Evolutionary conservation across 2,329 filamentous ascomycete genomes (phyloP).

Genomic region (Pseudocercospora fijiensis): DNA sequence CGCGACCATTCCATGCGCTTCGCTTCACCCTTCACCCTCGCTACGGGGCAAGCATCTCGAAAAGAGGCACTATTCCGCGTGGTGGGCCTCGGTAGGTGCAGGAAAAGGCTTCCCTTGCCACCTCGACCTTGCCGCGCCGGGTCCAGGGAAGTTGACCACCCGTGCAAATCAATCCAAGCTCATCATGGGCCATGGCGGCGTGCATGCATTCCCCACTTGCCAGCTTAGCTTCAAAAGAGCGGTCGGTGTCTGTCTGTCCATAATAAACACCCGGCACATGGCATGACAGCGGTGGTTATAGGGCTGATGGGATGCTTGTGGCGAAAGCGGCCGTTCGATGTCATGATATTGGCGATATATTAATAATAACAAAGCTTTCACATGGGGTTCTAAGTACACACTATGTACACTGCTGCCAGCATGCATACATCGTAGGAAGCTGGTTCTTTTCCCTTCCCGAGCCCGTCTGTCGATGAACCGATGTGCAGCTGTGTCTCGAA

Average conservation of each 20-base stretch:
- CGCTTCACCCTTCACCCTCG: not conserved
- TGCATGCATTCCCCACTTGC: conserved; percentile 2
- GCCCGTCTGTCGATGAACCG: not conserved
- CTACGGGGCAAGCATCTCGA: not conserved
- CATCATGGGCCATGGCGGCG: no score
- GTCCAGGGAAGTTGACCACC: not conserved
- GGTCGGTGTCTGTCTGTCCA: not conserved
- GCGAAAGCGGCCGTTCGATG: not conserved
- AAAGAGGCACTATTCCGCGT: conserved; percentile 2
- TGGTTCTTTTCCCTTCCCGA: not conserved
- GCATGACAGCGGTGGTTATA: not conserved
- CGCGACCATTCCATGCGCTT: not conserved
- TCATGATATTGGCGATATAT: not conserved
- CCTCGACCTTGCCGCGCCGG: not conserved
- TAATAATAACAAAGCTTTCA: no score
- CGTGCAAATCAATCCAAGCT: not conserved
- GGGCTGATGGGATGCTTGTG: not conserved
- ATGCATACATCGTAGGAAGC: not conserved
- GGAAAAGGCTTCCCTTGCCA: not conserved
- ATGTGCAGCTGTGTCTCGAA: not conserved
- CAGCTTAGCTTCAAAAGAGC: not conserved
- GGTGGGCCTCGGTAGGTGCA: not conserved
- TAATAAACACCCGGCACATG: not conserved
- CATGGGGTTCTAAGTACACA: not conserved
- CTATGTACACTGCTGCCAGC: not conserved